Percentiles rank a stretch among this genome's conserved stretches.
Evolutionary conservation across 2,329 filamentous ascomycete genomes (phyloP).

Genomic region (Calonectria ilicicola): DNA sequence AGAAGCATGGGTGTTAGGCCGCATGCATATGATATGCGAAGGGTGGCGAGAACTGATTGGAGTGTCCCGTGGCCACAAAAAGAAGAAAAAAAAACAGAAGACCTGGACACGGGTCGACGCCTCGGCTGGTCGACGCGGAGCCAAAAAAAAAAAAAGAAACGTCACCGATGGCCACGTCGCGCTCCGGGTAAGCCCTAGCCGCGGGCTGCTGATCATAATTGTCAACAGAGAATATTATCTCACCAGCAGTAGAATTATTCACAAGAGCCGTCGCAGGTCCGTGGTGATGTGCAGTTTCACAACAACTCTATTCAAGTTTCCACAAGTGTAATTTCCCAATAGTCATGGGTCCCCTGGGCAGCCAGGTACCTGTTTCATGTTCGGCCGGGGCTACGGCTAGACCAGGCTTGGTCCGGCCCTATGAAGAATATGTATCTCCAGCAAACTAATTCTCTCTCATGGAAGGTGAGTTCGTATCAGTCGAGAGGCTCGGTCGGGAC

Average conservation of each 20-base stretch:
- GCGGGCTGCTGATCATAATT: neutral
- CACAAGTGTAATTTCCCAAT: conserved; percentile 42
- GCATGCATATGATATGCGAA: neutral
- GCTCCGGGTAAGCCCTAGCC: neutral
- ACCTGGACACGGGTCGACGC: neutral
- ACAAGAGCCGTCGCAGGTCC: neutral
- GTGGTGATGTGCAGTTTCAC: conserved; percentile 22
- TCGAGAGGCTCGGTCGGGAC: neutral
- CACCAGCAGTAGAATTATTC: conserved; percentile 1
- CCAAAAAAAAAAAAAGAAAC: conserved; percentile 11
- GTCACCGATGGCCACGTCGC: neutral
- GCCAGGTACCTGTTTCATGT: conserved; percentile 37
- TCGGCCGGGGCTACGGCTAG: conserved; percentile 18
- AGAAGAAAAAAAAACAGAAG: neutral
- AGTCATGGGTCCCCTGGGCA: conserved; percentile 35
- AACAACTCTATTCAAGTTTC: conserved; percentile 33
- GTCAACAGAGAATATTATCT: neutral
- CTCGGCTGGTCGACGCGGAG: neutral
- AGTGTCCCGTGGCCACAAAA: neutral
- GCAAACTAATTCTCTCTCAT: neutral
- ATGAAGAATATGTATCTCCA: neutral
- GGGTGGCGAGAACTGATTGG: neutral
- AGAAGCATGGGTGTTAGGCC: neutral
- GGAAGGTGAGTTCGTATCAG: conserved; percentile 7
- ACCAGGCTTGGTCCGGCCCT: conserved; percentile 13